Percentiles rank a stretch among this genome's conserved stretches.
phyloP scores from a whole-genome alignment of 371 early-diverging fungal species.

The Enterocytospora artemiae region DNA sequence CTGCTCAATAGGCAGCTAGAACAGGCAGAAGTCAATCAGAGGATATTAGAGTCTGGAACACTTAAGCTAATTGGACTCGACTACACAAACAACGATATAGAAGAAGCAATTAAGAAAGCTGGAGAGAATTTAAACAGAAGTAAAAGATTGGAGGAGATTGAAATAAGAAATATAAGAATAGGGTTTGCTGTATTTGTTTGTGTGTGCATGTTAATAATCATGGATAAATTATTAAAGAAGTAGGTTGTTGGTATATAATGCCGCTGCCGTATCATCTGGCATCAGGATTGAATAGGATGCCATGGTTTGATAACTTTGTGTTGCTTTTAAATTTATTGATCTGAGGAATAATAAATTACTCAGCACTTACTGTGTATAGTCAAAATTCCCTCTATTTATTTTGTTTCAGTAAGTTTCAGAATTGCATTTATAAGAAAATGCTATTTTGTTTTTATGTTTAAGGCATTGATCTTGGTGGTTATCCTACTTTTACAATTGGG shows the following conservation, averaged over 20 bases:
- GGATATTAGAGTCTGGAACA: conserved; percentile 36
- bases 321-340: not conserved
- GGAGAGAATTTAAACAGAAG: too few species aligned
- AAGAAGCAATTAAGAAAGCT: conserved; percentile 35
- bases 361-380: not conserved
- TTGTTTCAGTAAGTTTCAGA: conserved; percentile 2
- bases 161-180: conserved; percentile 9
- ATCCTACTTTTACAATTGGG: too few species aligned
- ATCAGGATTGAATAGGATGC: conserved; percentile 6
- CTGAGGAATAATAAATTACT: not conserved
- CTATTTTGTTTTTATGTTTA: too few species aligned
- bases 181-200: conserved; percentile 22
- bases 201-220: conserved; percentile 24
- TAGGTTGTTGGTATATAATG: not conserved
- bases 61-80: conserved; percentile 47
- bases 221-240: conserved; percentile 20
- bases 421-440: too few species aligned
- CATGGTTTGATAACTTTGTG: conserved; percentile 3
- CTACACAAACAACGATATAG: conserved; percentile 50
- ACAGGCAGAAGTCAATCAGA: conserved; percentile 44
- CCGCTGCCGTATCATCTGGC: not conserved
- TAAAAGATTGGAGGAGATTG: too few species aligned
- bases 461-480: too few species aligned
- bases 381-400: not conserved
- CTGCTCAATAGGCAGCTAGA: conserved; percentile 46